Evolutionary conservation across 2,329 filamentous ascomycete species (phyloP).

Genomic region (Raffaelea ambrosiae): DNA sequence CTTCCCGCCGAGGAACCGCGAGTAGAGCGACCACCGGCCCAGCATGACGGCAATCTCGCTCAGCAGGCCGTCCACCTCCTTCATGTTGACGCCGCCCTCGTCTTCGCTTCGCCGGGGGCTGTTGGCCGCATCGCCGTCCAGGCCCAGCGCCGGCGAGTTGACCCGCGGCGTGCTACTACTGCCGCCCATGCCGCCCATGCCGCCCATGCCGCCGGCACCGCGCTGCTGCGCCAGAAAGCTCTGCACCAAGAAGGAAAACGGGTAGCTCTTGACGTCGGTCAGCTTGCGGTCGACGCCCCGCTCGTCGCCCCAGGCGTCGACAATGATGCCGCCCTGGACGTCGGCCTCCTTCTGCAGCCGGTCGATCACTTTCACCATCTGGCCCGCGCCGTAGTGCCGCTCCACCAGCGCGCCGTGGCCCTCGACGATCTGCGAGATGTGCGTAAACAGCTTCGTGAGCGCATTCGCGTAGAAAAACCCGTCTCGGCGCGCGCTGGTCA

Average conservation of each 20-base stretch:
- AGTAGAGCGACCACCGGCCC: constrained; percentile 85
- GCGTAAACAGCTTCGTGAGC: constrained; percentile 87
- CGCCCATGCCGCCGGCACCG: constrained; percentile 20
- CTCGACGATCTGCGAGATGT: constrained; percentile 94
- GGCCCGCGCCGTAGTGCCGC: constrained; percentile 83
- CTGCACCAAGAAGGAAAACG: constrained; percentile 93
- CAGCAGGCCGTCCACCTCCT: constrained; percentile 80
- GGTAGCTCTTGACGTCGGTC: constrained; percentile 94
- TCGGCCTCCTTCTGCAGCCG: constrained; percentile 90
- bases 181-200: neutral
- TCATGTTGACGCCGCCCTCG: constrained; percentile 93
- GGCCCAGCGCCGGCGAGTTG: constrained; percentile 62
- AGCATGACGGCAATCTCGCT: constrained; percentile 90
- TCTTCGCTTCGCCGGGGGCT: constrained; percentile 63
- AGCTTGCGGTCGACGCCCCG: constrained; percentile 74
- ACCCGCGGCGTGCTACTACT: constrained; percentile 49
- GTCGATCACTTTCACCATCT: constrained; percentile 93
- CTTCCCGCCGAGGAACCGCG: constrained; percentile 79
- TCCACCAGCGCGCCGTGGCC: constrained; percentile 86
- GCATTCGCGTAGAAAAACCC: constrained; percentile 87
- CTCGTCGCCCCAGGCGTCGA: constrained; percentile 94
- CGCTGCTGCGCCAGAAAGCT: constrained; percentile 75
- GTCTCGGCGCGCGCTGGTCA: constrained; percentile 41
- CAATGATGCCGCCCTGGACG: constrained; percentile 87
- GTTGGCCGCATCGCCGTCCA: constrained; percentile 19